Percentiles rank a stretch among this genome's conserved stretches.
phyloP scores from a whole-genome alignment of 805 yeast genomes.

The Sugiyamaella valdiviana region DNA sequence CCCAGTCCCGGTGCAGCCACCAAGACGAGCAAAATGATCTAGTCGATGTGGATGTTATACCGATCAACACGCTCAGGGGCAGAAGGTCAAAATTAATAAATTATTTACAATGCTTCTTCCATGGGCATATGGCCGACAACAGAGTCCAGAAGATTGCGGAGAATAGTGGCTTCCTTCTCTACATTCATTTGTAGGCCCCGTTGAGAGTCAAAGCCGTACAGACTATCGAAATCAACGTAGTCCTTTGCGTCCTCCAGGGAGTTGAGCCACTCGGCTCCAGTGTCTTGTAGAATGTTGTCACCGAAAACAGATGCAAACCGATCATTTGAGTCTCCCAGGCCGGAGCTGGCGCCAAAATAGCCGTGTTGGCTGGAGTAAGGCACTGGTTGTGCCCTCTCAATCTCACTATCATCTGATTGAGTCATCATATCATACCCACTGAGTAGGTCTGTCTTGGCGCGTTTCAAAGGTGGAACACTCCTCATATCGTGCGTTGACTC shows the following conservation, averaged over 20 bases:
- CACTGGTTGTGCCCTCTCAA: too few relatives aligned
- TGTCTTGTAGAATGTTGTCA: conserved; percentile 2
- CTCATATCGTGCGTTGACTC: too few relatives aligned
- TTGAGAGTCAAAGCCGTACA: background rate
- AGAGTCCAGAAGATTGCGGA: conserved; percentile 5
- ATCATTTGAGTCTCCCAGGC: too few relatives aligned
- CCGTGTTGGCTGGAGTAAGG: too few relatives aligned
- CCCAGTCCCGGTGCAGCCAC: too few relatives aligned
- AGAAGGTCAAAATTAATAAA: background rate
- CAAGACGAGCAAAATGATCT: too few relatives aligned
- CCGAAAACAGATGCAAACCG: background rate
- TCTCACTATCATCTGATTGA: too few relatives aligned
- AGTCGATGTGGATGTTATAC: too few relatives aligned
- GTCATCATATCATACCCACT: too few relatives aligned
- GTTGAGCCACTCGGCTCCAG: conserved; percentile 10
- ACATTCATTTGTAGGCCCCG: conserved; percentile 1
- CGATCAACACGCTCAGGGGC: background rate
- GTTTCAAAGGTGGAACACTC: too few relatives aligned
- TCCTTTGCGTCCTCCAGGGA: conserved; percentile 3
- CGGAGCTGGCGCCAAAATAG: too few relatives aligned
- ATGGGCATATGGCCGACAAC: background rate
- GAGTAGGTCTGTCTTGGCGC: too few relatives aligned
- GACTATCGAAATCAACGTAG: background rate
- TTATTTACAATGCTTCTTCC: background rate
- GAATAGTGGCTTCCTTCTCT: conserved; percentile 8